These are phyloP conservation scores for Auriscalpium orientale DNA, from an alignment of 768 basidiomycete genomes.

Conservation along the genomic window DNA sequence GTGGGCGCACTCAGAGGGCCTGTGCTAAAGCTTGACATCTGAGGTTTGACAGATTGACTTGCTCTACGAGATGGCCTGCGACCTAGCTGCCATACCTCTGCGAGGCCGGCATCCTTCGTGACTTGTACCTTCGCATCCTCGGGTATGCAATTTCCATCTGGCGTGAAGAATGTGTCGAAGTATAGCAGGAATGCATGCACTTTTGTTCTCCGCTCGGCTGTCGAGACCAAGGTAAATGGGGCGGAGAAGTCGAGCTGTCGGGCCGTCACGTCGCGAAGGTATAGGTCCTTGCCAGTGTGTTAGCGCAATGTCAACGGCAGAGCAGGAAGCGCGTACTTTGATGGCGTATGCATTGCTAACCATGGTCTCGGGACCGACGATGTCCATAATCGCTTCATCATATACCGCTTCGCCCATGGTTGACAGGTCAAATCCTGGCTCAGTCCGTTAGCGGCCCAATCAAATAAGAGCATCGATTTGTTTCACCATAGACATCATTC, in stretches of 20 bases:
- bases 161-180: conserved; percentile 91
- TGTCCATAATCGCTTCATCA: conserved; percentile 79
- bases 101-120: conserved; percentile 50
- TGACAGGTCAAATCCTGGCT: conserved; percentile 78
- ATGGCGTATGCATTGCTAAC: conserved; percentile 55
- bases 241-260: conserved; percentile 76
- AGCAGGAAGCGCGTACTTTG: conserved; percentile 42
- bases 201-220: conserved; percentile 50
- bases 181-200: conserved; percentile 80
- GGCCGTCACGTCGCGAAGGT: conserved; percentile 53
- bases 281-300: conserved; percentile 53
- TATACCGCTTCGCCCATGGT: conserved; percentile 71
- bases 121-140: conserved; percentile 46
- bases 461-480: neutral
- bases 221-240: conserved; percentile 68
- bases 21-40: conserved; percentile 77
- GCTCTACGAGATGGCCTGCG: conserved; percentile 55
- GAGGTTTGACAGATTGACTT: conserved; percentile 41
- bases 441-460: neutral
- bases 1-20: conserved; percentile 82
- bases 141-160: conserved; percentile 44
- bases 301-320: neutral
- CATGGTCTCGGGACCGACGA: conserved; percentile 58
- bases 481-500: conserved; percentile 82
- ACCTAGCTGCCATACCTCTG: conserved; percentile 75